Percentiles rank a stretch among this genome's conserved stretches.
These are phyloP conservation scores for Apium graveolens DNA, from an alignment of 129 eudicot species.

Conservation along the genomic window DNA sequence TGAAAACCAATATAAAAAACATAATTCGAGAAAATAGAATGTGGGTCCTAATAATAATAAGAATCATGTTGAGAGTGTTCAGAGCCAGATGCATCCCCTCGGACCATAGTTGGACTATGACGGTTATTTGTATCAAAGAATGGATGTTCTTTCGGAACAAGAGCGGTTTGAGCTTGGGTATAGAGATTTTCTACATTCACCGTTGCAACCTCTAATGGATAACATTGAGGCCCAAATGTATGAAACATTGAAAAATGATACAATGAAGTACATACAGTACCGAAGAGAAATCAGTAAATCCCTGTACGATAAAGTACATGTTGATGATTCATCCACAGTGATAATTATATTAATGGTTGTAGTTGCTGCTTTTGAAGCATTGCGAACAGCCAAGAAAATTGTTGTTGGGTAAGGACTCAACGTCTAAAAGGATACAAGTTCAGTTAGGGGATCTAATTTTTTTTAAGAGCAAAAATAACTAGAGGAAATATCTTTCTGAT, in stretches of 20 bases:
- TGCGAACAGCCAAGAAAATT: conserved; percentile 67
- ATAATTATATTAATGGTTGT: conserved; percentile 71
- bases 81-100: conserved; percentile 55
- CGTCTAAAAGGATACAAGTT: conserved; percentile 26
- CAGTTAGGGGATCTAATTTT: conserved; percentile 35
- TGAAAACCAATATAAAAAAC: conserved; percentile 42
- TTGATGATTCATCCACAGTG: conserved; percentile 51
- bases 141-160: conserved; percentile 93
- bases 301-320: conserved; percentile 68
- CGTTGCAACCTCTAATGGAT: conserved; percentile 99
- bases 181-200: conserved; percentile 90
- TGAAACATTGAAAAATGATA: conserved; percentile 88
- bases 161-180: conserved; percentile 86
- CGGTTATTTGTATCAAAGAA: conserved; percentile 77
- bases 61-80: conserved; percentile 37
- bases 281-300: conserved; percentile 86
- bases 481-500: conserved; percentile 21
- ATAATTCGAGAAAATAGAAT: conserved; percentile 26
- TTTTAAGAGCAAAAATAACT: conserved; percentile 19
- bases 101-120: conserved; percentile 72
- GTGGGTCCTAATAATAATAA: conserved; percentile 22
- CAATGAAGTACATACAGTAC: conserved; percentile 82
- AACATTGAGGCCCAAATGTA: conserved; percentile 97
- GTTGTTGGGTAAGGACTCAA: conserved; percentile 36
- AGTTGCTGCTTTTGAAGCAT: conserved; percentile 85